Evolutionary conservation across 768 basidiomycete genomes (phyloP), one percentile per base, ranked within the genome.

Genomic region (Panellus pusillus): DNA sequence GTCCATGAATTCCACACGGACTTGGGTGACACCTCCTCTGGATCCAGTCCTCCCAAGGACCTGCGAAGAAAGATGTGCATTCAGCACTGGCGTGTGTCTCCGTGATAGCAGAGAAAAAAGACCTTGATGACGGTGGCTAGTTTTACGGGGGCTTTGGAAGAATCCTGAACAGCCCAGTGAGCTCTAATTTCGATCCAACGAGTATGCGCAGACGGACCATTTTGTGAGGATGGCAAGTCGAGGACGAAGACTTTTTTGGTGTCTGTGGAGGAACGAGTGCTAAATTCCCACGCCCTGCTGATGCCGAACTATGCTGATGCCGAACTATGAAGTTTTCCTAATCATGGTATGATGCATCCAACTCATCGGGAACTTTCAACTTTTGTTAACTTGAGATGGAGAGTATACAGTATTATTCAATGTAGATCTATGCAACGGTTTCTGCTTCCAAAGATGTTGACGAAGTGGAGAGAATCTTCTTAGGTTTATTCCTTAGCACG

Each of bases 1-100:
- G 72, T 98, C 96, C 89, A 98, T 87, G 79, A 99, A 97, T 71
- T 98, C 97, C 63, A 99, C 97, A 63, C 96, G 93, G 75, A 98
- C 95, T 80, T 98, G 95, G 57, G 94, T 98, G 67, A 98, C 94
- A 78, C 96, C 96, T 77, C 96, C 96, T 71, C 96, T 92, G 65
- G 95, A 98, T 58, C 96, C 96, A 70, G 97, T 99, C 67, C 97
- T 87, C 68, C 97, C 97, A 67, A 98, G 87, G 72, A 98, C 93
- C 93, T 97, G 61, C 61, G 63, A 39, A 52, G 41, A 54, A 24
- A 8, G 38, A 24, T 37, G 40, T 20, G 17, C 11, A 37, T 27
- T 53, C 15, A 60, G 49, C 27, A 54, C 50, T 31, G 31, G 46
- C 20, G 9, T 7, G 18, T n/a, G 28, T 24, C 24, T 32, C 17